Percentiles rank a stretch among this genome's conserved stretches.
phyloP scores from a whole-genome alignment of 2,329 filamentous ascomycete species.

The Aspergillus sergii region DNA sequence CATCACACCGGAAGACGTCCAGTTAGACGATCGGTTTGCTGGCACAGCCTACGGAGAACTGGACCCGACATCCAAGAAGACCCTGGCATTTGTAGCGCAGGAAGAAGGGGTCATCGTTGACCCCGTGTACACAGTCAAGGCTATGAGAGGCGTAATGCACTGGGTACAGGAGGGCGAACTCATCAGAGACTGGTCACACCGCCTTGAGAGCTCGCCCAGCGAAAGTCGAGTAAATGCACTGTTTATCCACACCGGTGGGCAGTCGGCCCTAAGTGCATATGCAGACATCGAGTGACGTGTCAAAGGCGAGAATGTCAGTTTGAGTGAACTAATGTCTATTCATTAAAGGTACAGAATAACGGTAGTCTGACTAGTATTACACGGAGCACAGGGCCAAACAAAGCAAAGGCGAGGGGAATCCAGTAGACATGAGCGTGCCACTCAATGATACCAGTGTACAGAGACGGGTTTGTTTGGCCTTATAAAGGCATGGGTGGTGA shows the following conservation, averaged over 20 bases:
- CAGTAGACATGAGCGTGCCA: background rate
- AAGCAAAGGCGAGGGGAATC: slow-evolving; percentile 16
- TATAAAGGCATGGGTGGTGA: background rate
- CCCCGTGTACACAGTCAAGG: slow-evolving; percentile 41
- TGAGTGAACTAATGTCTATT: slow-evolving; percentile 14
- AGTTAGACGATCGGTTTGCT: slow-evolving; percentile 35
- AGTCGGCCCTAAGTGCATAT: slow-evolving; percentile 37
- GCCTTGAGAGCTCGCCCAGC: background rate
- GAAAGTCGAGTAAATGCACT: slow-evolving; percentile 31
- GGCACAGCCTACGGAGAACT: slow-evolving; percentile 36
- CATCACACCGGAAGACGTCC: slow-evolving; percentile 32
- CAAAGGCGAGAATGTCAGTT: slow-evolving; percentile 10
- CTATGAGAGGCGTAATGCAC: slow-evolving; percentile 30
- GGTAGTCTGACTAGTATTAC: slow-evolving; percentile 35
- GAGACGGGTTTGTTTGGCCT: background rate
- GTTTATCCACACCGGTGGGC: slow-evolving; percentile 43
- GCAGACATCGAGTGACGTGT: slow-evolving; percentile 19
- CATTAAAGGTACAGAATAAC: slow-evolving; percentile 21
- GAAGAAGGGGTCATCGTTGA: slow-evolving; percentile 35
- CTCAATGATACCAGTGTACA: background rate
- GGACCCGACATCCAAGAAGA: slow-evolving; percentile 27
- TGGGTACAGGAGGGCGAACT: slow-evolving; percentile 27
- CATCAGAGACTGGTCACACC: slow-evolving; percentile 13
- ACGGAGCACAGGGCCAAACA: slow-evolving; percentile 20
- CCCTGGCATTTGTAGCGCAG: slow-evolving; percentile 29